Evolutionary conservation across 768 basidiomycete species (phyloP).

Genomic region (Podaxis rugospora): DNA sequence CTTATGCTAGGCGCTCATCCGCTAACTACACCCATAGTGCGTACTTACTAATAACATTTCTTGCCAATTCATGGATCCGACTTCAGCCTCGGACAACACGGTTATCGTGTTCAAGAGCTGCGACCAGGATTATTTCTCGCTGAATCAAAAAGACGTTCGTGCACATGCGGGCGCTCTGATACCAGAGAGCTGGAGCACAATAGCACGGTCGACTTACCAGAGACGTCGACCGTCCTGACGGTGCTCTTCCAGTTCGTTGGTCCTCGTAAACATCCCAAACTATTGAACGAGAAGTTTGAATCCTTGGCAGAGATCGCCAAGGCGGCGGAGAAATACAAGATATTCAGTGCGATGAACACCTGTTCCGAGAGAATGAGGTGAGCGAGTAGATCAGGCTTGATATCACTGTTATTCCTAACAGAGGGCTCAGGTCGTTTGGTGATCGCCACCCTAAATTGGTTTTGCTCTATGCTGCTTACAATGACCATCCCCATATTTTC

Average conservation of each 20-base stretch:
- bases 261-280: constrained; percentile 6
- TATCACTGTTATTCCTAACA: neutral
- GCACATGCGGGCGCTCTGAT: constrained; percentile 15
- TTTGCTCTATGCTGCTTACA: constrained; percentile 5
- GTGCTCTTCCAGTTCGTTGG: constrained; percentile 17
- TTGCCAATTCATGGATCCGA: neutral
- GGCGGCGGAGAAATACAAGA: constrained; percentile 12
- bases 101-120: neutral
- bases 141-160: constrained; percentile 15
- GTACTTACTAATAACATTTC: neutral
- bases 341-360: constrained; percentile 13
- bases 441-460: constrained; percentile 6
- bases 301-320: constrained; percentile 11
- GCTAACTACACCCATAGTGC: neutral
- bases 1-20: neutral
- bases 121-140: neutral
- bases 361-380: constrained; percentile 10
- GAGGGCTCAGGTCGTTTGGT: neutral
- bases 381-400: neutral
- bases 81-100: neutral
- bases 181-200: constrained; percentile 9
- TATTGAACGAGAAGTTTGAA: constrained; percentile 6
- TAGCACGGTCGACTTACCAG: constrained; percentile 8
- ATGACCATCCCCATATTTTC: constrained; percentile 5
- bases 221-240: constrained; percentile 12